These are phyloP conservation scores for Lichtheimia ramosa DNA, from an alignment of 371 early-diverging fungal genomes.

Conservation along the genomic window DNA sequence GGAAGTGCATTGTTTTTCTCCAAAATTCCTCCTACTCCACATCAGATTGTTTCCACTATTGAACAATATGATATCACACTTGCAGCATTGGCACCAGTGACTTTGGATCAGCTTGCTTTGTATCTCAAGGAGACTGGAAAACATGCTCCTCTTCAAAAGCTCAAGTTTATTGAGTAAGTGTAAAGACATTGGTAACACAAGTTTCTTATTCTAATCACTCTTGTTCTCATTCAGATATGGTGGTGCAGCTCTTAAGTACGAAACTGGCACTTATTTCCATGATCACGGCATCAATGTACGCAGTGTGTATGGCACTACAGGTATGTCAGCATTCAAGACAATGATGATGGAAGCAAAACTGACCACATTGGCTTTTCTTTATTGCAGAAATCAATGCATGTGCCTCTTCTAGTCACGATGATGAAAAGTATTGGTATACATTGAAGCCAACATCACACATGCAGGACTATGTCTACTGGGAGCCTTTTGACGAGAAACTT, in stretches of 20 bases:
- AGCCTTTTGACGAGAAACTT: conserved; percentile 6
- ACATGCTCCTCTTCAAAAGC: too few relatives aligned
- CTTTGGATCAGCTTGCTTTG: conserved; percentile 5
- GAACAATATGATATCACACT: background rate
- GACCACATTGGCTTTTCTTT: background rate
- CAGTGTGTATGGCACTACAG: conserved; percentile 18
- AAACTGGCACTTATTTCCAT: conserved; percentile 7
- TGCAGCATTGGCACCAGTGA: conserved; percentile 5
- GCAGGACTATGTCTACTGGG: conserved; percentile 2
- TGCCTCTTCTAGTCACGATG: background rate
- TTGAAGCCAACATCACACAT: background rate
- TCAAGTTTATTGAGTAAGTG: too few relatives aligned
- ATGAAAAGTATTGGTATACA: conserved; percentile 6
- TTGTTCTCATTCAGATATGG: conserved; percentile 10
- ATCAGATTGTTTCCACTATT: conserved; percentile 1
- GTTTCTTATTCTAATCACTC: background rate
- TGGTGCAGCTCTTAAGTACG: conserved; percentile 9
- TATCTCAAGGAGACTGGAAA: conserved; percentile 9
- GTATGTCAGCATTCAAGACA: background rate
- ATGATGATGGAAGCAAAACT: background rate
- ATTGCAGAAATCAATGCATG: conserved; percentile 4
- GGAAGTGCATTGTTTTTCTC: conserved; percentile 11
- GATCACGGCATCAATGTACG: conserved; percentile 8
- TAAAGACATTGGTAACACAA: too few relatives aligned
- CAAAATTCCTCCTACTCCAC: conserved; percentile 4